phyloP scores from a whole-genome alignment of 805 yeast genomes.

The Monosporozyma unispora region DNA sequence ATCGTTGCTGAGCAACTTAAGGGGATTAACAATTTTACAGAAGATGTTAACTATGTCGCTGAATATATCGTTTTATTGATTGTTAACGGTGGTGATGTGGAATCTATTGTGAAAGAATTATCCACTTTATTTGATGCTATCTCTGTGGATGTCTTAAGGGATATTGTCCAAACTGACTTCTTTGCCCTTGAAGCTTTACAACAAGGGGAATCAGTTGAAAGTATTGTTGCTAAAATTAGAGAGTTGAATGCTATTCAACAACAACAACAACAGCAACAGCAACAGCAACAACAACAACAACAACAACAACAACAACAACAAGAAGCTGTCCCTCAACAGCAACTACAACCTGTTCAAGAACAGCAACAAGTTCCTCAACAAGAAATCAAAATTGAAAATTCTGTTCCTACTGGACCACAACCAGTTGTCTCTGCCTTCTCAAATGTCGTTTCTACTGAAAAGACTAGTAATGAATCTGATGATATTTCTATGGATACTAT shows the following conservation, averaged over 20 bases:
- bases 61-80: conserved; percentile 67
- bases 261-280: conserved; percentile 7
- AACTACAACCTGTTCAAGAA: conserved; percentile 8
- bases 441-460: conserved; percentile 18
- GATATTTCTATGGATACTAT: conserved; percentile 8
- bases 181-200: conserved; percentile 43
- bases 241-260: conserved; percentile 11
- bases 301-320: conserved; percentile 11
- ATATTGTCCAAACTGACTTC: conserved; percentile 49
- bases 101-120: conserved; percentile 53
- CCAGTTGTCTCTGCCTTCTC: conserved; percentile 23
- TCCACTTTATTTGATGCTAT: conserved; percentile 53
- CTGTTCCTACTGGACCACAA: conserved; percentile 11
- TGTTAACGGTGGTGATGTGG: conserved; percentile 54
- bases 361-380: conserved; percentile 12
- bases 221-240: conserved; percentile 25
- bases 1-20: conserved; percentile 35
- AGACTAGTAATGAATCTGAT: conserved; percentile 6
- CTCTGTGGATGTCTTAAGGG: conserved; percentile 48
- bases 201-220: conserved; percentile 26
- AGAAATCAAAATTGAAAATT: conserved; percentile 5
- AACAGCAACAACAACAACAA: conserved; percentile 10
- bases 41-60: conserved; percentile 54
- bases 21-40: conserved; percentile 35
- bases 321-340: conserved; percentile 10